Evolutionary conservation across 352 stramenopile genomes (phyloP).

Genomic region (Discostella stelligera): DNA sequence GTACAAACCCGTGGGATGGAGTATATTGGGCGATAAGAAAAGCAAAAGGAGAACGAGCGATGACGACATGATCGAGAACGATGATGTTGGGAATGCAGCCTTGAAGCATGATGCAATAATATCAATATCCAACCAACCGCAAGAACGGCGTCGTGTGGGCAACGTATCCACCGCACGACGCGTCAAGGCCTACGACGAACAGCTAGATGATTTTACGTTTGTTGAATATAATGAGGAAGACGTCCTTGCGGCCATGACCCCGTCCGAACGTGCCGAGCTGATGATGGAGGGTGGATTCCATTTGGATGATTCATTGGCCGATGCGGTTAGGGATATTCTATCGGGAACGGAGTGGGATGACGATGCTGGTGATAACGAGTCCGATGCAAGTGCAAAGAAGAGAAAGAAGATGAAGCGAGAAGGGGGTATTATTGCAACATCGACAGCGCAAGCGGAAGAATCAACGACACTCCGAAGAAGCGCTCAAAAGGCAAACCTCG

Average conservation of each 20-base stretch:
- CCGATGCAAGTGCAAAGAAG: conserved; percentile 19
- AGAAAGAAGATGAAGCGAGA: conserved; percentile 21
- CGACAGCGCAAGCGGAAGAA: background rate
- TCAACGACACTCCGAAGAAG: conserved; percentile 18
- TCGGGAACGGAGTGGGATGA: conserved; percentile 40
- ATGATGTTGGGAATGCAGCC: conserved; percentile 2
- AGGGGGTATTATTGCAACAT: background rate
- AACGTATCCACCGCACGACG: conserved; percentile 38
- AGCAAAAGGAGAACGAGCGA: conserved; percentile 36
- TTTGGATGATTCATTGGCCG: conserved; percentile 38
- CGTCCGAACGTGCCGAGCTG: conserved; percentile 61
- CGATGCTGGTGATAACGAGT: conserved; percentile 17
- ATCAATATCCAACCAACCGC: conserved; percentile 4
- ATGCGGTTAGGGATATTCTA: conserved; percentile 38
- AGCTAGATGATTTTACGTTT: conserved; percentile 44
- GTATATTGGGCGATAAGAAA: conserved; percentile 57
- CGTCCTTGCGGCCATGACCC: conserved; percentile 64
- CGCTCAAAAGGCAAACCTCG: conserved; percentile 19
- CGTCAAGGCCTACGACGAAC: conserved; percentile 69
- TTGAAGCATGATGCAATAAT: conserved; percentile 5
- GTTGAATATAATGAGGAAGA: conserved; percentile 73
- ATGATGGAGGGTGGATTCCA: conserved; percentile 52
- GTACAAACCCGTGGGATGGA: conserved; percentile 74
- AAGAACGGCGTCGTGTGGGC: conserved; percentile 12
- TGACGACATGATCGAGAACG: conserved; percentile 1